phyloP scores from a whole-genome alignment of 495 filamentous ascomycete genomes.

The Immersiella caudata region DNA sequence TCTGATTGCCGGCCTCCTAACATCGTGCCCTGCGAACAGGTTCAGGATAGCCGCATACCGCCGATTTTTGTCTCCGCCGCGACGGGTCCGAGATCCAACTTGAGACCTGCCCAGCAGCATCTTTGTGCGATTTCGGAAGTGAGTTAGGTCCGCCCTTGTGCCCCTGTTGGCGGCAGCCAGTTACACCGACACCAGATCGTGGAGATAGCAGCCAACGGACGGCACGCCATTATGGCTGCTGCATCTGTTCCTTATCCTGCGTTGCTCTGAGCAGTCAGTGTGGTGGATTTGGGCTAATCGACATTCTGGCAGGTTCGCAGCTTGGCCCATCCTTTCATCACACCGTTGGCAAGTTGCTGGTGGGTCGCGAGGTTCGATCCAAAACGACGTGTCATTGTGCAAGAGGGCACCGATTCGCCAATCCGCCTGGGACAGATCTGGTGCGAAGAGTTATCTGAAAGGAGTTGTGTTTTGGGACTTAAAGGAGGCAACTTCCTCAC shows the following conservation, averaged over 20 bases:
- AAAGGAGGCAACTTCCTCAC: neutral
- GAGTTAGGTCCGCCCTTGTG: constrained; percentile 20
- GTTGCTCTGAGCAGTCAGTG: neutral
- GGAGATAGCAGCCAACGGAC: neutral
- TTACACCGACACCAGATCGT: neutral
- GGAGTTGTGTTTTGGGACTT: neutral
- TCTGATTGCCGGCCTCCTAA: constrained; percentile 46
- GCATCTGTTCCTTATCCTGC: neutral
- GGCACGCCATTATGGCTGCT: neutral
- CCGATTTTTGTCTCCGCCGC: constrained; percentile 34
- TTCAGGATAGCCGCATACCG: constrained; percentile 55
- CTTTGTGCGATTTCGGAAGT: constrained; percentile 22
- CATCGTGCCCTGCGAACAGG: constrained; percentile 50
- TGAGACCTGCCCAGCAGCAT: constrained; percentile 19
- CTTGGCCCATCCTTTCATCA: neutral
- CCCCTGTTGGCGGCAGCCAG: neutral
- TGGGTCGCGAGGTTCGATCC: constrained; percentile 38
- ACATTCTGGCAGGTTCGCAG: constrained; percentile 27
- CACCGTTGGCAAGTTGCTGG: neutral
- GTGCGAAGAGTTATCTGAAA: neutral
- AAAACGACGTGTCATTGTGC: constrained; percentile 41
- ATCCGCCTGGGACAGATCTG: constrained; percentile 24
- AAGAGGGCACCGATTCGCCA: constrained; percentile 13
- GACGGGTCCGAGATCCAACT: constrained; percentile 27
- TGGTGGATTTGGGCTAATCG: constrained; percentile 7